phyloP scores from a whole-genome alignment of 257 asterid genomes.

The Capsicum baccatum region DNA sequence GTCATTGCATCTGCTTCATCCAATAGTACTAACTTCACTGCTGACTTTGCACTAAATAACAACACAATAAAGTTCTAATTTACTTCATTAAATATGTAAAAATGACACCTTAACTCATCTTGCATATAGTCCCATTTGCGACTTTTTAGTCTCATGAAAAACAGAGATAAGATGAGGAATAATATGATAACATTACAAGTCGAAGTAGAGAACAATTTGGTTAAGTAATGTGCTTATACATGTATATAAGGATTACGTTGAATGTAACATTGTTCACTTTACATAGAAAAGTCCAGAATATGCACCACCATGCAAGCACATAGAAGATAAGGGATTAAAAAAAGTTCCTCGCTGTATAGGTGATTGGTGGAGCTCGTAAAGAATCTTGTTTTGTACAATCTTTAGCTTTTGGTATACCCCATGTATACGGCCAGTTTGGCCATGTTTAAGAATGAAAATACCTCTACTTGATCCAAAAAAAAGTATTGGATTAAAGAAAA shows the following conservation, averaged over 20 bases:
- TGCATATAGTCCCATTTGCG: not conserved
- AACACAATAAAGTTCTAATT: constrained; percentile 29
- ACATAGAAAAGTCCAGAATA: not conserved
- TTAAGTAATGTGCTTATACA: not conserved
- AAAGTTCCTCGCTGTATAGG: too few relatives aligned
- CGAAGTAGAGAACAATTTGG: not conserved
- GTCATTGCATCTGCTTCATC: constrained; percentile 99
- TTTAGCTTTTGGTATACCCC: too few relatives aligned
- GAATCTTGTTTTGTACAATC: too few relatives aligned
- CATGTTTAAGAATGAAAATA: too few relatives aligned
- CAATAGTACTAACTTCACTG: constrained; percentile 85
- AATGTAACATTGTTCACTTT: not conserved
- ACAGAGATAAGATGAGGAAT: not conserved
- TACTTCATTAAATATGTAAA: not conserved
- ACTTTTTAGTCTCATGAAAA: not conserved
- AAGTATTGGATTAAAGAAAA: not conserved
- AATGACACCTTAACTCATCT: not conserved
- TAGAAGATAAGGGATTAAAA: not conserved
- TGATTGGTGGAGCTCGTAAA: too few relatives aligned
- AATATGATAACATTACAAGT: constrained; percentile 18
- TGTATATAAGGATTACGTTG: not conserved
- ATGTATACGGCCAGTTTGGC: too few relatives aligned
- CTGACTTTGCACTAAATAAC: constrained; percentile 64
- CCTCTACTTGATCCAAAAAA: too few relatives aligned
- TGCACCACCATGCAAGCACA: not conserved